Evolutionary conservation across 2,329 filamentous ascomycete genomes (phyloP), one percentile per base, ranked within the genome.

Genomic region (Calonectria hawksworthii): DNA sequence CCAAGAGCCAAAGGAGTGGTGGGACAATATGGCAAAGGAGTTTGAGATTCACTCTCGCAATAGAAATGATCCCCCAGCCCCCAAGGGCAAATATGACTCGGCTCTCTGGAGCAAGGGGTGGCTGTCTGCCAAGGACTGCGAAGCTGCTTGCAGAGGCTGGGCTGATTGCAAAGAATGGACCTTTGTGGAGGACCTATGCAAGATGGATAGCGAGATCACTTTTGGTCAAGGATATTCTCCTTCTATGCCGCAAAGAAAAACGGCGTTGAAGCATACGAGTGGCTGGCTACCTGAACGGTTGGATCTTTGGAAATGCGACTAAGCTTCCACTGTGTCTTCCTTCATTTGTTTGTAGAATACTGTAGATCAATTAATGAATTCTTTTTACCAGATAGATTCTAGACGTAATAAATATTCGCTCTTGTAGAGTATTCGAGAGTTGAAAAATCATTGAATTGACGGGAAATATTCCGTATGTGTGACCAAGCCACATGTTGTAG

Each of bases 171-270:
- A 75, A 11, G 74, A 78, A 69, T 81, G 79, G 79, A 70, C 74
- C 7, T 80, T 65, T 52, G 77, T 79, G 2, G 79, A 81, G 63
- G 79, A 81, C 36, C 68, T 80, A 26, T 81, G 79, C 66, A 79
- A 77, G 74, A 76, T 81, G 74, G 79, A 80, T 63, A 78, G 80
- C 68, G 79, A 78, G 72, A 68, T 81, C 21, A 73, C 72, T 16
- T 74, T 79, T 74, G 79, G 79, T 6, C 77, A 80, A 70, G 79
- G 79, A 1, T 80, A 69, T 64, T 76, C 79, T 18, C 74, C 78
- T 1, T 51, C 68, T n/a, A 80, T 80, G 79, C 69, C 72, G 13
- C 76, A 81, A 68, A 72, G 79, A 10, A 80, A 80, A 64, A 81
- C 79, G 4, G 73, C 76, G 0, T 56, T 81, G 44, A 78, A 68